Evolutionary conservation across 441 rosid species (phyloP).

Genomic region (Mallotus repandus): DNA sequence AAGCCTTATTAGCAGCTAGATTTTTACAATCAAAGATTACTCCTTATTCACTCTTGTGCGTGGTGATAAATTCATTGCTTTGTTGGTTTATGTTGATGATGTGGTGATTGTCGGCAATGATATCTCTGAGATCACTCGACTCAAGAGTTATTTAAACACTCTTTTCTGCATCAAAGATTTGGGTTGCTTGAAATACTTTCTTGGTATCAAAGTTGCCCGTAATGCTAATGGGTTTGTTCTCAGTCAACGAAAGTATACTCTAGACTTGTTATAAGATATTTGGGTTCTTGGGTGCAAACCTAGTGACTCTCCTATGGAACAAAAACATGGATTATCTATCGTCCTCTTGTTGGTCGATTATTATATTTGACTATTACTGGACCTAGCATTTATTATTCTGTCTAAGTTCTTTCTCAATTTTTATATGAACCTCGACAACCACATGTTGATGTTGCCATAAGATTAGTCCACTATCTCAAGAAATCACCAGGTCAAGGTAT

Average conservation of each 20-base stretch:
- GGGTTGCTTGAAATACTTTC: no score
- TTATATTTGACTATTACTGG: neutral
- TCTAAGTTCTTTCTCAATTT: constrained; percentile 2
- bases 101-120: no score
- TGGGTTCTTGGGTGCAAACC: neutral
- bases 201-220: no score
- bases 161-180: no score
- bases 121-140: no score
- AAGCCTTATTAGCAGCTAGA: no score
- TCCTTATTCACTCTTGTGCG: no score
- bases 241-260: neutral
- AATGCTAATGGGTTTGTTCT: neutral
- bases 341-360: neutral
- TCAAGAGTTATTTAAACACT: no score
- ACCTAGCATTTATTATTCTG: neutral
- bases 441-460: neutral
- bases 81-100: no score
- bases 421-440: neutral
- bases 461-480: neutral
- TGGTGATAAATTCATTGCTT: no score
- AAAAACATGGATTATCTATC: neutral
- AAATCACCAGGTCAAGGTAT: neutral
- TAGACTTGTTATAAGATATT: neutral
- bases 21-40: no score
- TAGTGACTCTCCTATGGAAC: neutral